Base-by-base conservation (phyloP, 805 yeast species). In the Teunomyces atbi region DNA sequence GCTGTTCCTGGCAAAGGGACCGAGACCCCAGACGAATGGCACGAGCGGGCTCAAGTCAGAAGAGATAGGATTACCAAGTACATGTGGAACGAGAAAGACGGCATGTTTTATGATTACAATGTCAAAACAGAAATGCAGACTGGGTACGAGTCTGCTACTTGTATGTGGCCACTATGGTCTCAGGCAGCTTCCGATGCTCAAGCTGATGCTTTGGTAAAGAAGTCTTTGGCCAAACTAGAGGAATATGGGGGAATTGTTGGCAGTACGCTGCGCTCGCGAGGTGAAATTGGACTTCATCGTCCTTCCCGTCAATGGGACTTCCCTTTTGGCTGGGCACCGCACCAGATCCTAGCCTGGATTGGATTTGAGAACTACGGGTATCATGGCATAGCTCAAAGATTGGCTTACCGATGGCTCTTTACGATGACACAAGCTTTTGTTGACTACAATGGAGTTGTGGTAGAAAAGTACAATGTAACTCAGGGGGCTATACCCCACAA, bases 291-390 rank as follows among this genome's bases (percentile, higher is more conserved):
- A 1, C 65, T 86, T 13, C 74, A 79, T 36, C 73, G 89, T 57
- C 97, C 96, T n/a, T 81, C 85, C 10, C 76, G 98, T 64, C 99
- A 92, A 68, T 92, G 99, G 99, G 99, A 92, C 64, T 94, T 85
- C 64, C 99, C 99, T 2, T 89, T 72, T 60, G 98, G 98, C 1
- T 92, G 99, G 99, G 97, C 98, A 0, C 98, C 99, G 3, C 98
- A 94, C 62, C 99, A 92, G 66, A 88, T 92, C 13, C 64, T 92
- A 45, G 92, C 96, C 1, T 92, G 99, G 99, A 79, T 78, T 38
- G 98, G 97, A 0, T 73, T 92, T 28, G 56, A 64, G 23, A 78
- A 82, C 44, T 94, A 92, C 61, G 94, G 91, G 0, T 87, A 74
- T 59, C 64, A 62, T 3, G 80, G 75, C 3, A 79, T 79, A 13